These are phyloP conservation scores for Aegilops longissima DNA, from an alignment of 176 grass and related monocot species.

Conservation along the genomic window DNA sequence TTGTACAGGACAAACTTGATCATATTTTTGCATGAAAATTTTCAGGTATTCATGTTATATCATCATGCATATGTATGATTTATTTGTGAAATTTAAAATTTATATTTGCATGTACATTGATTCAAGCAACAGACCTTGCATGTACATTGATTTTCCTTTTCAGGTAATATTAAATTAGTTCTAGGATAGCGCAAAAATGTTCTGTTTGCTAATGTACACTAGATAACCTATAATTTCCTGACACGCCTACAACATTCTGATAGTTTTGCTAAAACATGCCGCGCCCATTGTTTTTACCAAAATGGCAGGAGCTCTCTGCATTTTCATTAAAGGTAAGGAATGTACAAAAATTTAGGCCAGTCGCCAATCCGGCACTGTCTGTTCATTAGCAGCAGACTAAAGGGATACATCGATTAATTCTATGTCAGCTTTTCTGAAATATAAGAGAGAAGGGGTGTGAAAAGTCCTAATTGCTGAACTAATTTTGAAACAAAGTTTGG, in stretches of 20 bases:
- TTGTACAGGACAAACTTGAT: not conserved
- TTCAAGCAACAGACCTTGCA: not conserved
- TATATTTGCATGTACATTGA: not conserved
- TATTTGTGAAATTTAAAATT: not conserved
- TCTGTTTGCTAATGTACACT: not conserved
- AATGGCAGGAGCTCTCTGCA: no score
- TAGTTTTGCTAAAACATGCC: not conserved
- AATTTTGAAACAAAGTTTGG: not conserved
- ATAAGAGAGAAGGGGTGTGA: not conserved
- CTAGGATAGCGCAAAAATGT: not conserved
- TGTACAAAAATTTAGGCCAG: no score
- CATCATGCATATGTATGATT: not conserved
- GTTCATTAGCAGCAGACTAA: no score
- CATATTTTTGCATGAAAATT: not conserved
- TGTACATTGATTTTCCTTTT: not conserved
- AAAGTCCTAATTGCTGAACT: not conserved
- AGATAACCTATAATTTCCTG: not conserved
- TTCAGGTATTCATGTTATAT: not conserved
- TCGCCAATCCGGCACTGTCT: no score
- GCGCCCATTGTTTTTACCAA: not conserved
- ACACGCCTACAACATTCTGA: not conserved
- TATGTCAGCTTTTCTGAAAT: not conserved
- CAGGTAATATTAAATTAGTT: not conserved
- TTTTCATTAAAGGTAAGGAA: no score
- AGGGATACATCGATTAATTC: no score